These are phyloP conservation scores for Aureobasidium lini DNA, from an alignment of 2,329 filamentous ascomycete species.

Conservation along the genomic window DNA sequence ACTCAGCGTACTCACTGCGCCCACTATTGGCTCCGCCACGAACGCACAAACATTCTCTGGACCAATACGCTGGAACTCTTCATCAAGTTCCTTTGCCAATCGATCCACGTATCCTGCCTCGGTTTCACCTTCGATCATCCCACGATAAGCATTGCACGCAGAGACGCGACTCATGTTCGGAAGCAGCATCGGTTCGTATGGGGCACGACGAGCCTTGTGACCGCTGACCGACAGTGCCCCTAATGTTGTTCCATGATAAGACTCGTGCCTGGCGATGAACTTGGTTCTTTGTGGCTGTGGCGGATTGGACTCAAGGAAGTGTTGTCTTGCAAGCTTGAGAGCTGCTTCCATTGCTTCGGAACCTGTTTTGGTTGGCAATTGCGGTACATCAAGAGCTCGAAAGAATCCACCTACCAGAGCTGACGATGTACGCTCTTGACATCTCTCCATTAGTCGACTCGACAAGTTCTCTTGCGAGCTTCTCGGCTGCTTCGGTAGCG, in stretches of 20 bases:
- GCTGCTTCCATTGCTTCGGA: slow-evolving; percentile 61
- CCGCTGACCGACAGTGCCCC: slow-evolving; percentile 60
- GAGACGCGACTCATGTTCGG: slow-evolving; percentile 54
- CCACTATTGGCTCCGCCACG: slow-evolving; percentile 65
- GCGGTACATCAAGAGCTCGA: neutral
- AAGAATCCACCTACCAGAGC: slow-evolving; percentile 42
- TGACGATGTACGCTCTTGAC: slow-evolving; percentile 49
- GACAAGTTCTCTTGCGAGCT: slow-evolving; percentile 44
- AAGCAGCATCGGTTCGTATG: slow-evolving; percentile 54
- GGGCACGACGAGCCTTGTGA: slow-evolving; percentile 51
- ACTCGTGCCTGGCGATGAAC: slow-evolving; percentile 58
- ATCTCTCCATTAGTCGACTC: slow-evolving; percentile 46
- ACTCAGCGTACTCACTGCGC: slow-evolving; percentile 46
- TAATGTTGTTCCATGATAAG: slow-evolving; percentile 65
- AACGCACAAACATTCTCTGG: slow-evolving; percentile 63
- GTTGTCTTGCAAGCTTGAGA: slow-evolving; percentile 61
- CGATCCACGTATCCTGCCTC: slow-evolving; percentile 53
- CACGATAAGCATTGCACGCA: slow-evolving; percentile 60
- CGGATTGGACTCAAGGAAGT: slow-evolving; percentile 49
- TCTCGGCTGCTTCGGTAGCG: slow-evolving; percentile 45
- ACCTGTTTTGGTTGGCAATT: slow-evolving; percentile 1
- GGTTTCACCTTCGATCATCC: slow-evolving; percentile 44
- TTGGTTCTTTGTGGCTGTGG: slow-evolving; percentile 48
- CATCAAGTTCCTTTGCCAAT: slow-evolving; percentile 58
- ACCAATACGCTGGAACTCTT: slow-evolving; percentile 57